Percentiles rank a stretch among this genome's conserved stretches.
Evolutionary conservation across 805 yeast species (phyloP).

Genomic region (Cyberlindnera mississippiensis): DNA sequence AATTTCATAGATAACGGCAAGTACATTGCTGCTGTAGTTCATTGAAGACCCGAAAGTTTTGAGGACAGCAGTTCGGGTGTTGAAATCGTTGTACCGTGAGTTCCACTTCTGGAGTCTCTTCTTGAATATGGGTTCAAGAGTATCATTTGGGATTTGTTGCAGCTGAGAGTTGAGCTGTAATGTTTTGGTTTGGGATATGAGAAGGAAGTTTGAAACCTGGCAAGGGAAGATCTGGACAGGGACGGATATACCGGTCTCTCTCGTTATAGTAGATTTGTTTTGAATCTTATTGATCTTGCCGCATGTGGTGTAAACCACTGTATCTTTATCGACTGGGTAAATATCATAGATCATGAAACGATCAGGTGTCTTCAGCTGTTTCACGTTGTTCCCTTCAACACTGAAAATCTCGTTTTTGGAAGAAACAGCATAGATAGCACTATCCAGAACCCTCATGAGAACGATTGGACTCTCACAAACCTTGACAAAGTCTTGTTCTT

Average conservation of each 20-base stretch:
- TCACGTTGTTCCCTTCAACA: constrained; percentile 1
- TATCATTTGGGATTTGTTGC: constrained; percentile 7
- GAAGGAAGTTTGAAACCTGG: not conserved
- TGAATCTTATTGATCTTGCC: constrained; percentile 12
- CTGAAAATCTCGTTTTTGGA: constrained; percentile 20
- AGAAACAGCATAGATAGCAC: constrained; percentile 12
- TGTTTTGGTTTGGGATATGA: constrained; percentile 13
- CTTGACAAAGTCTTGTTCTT: constrained; percentile 1
- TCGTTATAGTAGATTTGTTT: not conserved
- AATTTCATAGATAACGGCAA: constrained; percentile 22
- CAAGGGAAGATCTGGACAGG: constrained; percentile 15
- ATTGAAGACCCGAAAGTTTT: constrained; percentile 18
- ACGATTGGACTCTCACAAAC: constrained; percentile 15
- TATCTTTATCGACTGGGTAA: not conserved
- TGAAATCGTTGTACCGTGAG: constrained; percentile 22
- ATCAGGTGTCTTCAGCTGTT: constrained; percentile 7
- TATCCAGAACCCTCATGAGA: constrained; percentile 6
- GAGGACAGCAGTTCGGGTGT: constrained; percentile 16
- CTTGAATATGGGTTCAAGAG: constrained; percentile 11
- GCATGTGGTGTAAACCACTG: constrained; percentile 10
- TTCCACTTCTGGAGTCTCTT: constrained; percentile 23
- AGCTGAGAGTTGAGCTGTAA: constrained; percentile 4
- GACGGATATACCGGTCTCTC: constrained; percentile 9
- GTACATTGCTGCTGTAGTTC: constrained; percentile 18
- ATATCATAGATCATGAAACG: constrained; percentile 23